Conservation (phyloP, 306 rosid species). For the Hippophae rhamnoides region DNA sequence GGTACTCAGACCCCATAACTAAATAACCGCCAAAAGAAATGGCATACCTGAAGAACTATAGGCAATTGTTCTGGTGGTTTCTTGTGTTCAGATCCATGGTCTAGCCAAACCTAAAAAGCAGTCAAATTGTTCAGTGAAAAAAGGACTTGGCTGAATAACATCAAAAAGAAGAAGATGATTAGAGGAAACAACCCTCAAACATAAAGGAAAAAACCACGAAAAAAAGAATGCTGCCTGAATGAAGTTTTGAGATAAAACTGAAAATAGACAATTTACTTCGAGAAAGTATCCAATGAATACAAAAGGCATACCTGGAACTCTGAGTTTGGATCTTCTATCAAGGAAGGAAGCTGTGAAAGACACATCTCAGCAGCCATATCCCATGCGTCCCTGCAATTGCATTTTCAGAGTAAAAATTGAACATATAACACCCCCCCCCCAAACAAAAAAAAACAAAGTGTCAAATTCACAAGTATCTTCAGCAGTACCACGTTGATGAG, state of each 20-base stretch:
- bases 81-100: constrained; percentile 95
- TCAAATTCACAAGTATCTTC: constrained; percentile 20
- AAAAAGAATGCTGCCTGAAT: not conserved
- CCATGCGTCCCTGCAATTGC: constrained; percentile 94
- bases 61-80: constrained; percentile 99
- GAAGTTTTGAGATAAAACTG: not conserved
- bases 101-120: constrained; percentile 99
- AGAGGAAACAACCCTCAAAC: not conserved
- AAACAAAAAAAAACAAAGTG: not conserved
- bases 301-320: constrained; percentile 61
- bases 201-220: not conserved
- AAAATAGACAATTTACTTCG: not conserved
- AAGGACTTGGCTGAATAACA: constrained; percentile 74
- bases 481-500: constrained; percentile 95
- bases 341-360: constrained; percentile 91
- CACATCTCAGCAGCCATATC: constrained; percentile 99
- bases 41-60: constrained; percentile 89
- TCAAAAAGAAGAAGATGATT: not conserved
- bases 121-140: constrained; percentile 93
- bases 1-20: constrained; percentile 18
- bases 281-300: not conserved
- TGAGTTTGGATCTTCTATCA: constrained; percentile 71
- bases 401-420: constrained; percentile 12
- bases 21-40: constrained; percentile 12
- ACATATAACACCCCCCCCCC: too few relatives aligned